A percentile compares a stretch with the other conserved stretches of the same genome.
phyloP scores from a whole-genome alignment of 768 basidiomycete genomes.

The Lactarius sanguifluus region DNA sequence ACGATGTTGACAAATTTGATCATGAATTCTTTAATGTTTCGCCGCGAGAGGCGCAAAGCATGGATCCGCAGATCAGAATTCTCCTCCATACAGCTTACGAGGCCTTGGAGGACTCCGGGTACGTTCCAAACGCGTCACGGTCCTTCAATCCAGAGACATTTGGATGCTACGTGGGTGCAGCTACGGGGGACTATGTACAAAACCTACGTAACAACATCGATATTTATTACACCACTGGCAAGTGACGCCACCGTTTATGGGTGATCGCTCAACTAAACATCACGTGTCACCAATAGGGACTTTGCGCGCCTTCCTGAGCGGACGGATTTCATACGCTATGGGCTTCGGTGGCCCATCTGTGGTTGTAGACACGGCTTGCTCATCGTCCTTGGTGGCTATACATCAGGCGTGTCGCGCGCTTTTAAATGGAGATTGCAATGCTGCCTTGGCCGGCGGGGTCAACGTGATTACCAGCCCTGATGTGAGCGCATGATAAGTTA shows the following conservation, averaged over 20 bases:
- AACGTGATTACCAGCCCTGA: conserved; percentile 71
- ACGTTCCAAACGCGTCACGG: conserved; percentile 57
- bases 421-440: conserved; percentile 59
- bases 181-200: conserved; percentile 67
- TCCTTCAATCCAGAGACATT: conserved; percentile 54
- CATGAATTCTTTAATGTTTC: conserved; percentile 70
- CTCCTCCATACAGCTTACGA: conserved; percentile 65
- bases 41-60: conserved; percentile 69
- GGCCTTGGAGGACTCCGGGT: conserved; percentile 70
- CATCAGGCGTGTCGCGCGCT: conserved; percentile 70
- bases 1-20: conserved; percentile 59
- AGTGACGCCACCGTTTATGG: conserved; percentile 18
- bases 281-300: conserved; percentile 49
- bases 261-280: background rate
- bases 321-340: conserved; percentile 69
- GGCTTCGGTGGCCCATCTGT: conserved; percentile 68
- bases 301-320: conserved; percentile 63
- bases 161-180: conserved; percentile 67
- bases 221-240: conserved; percentile 70
- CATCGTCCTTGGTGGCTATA: conserved; percentile 65
- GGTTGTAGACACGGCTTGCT: conserved; percentile 74
- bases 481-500: conserved; percentile 41
- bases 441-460: conserved; percentile 73
- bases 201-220: conserved; percentile 64
- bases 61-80: conserved; percentile 76